Evolutionary conservation across 108 stramenopile species (phyloP).

Genomic region (Pseudonitzschia delicatissima): DNA sequence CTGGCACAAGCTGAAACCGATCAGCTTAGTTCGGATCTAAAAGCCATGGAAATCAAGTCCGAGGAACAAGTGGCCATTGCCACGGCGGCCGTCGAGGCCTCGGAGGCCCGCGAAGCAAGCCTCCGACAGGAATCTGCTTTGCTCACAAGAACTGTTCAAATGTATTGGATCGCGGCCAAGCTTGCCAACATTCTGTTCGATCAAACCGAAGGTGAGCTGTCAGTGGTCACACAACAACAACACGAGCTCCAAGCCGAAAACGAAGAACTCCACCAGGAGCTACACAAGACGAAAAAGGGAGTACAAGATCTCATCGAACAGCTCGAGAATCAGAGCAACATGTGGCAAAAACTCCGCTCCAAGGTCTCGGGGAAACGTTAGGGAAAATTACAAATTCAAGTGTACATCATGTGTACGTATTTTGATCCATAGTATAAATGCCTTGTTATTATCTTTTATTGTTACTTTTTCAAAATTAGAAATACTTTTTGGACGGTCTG

Average conservation of each 20-base stretch:
- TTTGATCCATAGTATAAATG: too few relatives aligned
- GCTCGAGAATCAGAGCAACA: not conserved
- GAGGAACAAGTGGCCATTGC: slow-evolving; percentile 21
- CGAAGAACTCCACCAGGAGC: not conserved
- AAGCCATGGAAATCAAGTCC: not conserved
- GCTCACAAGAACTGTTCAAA: not conserved
- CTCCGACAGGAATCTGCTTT: not conserved
- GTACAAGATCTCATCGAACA: not conserved
- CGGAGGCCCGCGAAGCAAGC: not conserved
- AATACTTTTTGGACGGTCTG: too few relatives aligned
- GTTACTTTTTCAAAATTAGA: too few relatives aligned
- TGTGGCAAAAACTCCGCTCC: slow-evolving; percentile 9
- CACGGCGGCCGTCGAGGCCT: slow-evolving; percentile 17
- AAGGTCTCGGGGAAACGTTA: too few relatives aligned
- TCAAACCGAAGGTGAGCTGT: not conserved
- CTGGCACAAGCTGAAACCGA: not conserved
- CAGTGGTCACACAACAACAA: not conserved
- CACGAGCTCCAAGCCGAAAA: not conserved
- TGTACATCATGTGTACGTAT: too few relatives aligned
- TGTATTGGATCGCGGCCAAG: not conserved
- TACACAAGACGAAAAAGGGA: not conserved
- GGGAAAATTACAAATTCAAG: too few relatives aligned
- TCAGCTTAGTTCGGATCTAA: not conserved
- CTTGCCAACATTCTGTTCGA: not conserved
- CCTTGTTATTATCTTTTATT: too few relatives aligned